These are phyloP conservation scores for Lineolata rhizophorae DNA, from an alignment of 495 filamentous ascomycete species.

Conservation along the genomic window DNA sequence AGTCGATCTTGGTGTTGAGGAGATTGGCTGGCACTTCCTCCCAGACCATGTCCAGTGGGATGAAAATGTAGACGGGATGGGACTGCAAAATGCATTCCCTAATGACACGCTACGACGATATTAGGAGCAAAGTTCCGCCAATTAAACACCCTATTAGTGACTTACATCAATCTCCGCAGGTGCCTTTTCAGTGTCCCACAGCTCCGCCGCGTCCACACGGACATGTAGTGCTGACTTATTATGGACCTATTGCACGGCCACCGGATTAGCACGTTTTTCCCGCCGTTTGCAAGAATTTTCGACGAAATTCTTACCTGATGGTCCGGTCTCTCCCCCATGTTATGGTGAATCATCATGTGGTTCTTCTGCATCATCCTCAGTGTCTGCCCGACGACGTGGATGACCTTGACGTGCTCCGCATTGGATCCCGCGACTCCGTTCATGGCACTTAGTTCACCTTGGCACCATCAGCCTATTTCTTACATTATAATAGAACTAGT, in stretches of 20 bases:
- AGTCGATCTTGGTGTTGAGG: conserved; percentile 15
- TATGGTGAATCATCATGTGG: conserved; percentile 22
- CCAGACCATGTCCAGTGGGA: conserved; percentile 17
- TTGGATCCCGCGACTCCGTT: conserved; percentile 19
- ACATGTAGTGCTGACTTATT: conserved; percentile 15
- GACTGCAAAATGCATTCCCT: conserved; percentile 17
- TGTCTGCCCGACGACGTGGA: conserved; percentile 21
- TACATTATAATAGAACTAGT: background rate
- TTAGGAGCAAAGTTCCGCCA: background rate
- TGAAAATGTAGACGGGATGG: conserved; percentile 18
- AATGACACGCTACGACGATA: conserved; percentile 11
- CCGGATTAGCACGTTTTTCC: conserved; percentile 2
- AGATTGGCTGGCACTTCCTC: conserved; percentile 11
- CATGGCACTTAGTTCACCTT: conserved; percentile 19
- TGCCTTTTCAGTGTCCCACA: conserved; percentile 15
- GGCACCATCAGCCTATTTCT: conserved; percentile 1
- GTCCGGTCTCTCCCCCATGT: conserved; percentile 13
- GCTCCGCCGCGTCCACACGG: conserved; percentile 15
- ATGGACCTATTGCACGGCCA: conserved; percentile 12
- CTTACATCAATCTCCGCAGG: conserved; percentile 17
- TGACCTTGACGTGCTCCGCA: conserved; percentile 18
- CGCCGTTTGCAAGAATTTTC: no score
- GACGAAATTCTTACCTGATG: conserved; percentile 6
- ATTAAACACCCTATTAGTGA: background rate
- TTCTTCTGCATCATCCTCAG: conserved; percentile 15